Base-by-base conservation (phyloP, 352 stramenopile genomes). In the Peronospora tabacina region DNA sequence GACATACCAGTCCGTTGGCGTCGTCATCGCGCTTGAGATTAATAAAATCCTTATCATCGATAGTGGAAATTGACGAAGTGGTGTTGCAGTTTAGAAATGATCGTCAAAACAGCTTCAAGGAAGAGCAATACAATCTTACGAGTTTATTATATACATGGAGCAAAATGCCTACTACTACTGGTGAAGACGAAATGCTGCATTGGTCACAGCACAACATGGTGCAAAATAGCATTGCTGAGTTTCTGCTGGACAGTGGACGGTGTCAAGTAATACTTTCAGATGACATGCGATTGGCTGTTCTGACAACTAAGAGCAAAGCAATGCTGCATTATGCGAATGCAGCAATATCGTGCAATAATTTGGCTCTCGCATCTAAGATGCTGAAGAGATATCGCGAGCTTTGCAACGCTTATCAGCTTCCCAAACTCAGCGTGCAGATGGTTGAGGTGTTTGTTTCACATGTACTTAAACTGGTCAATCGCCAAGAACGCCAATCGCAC, bases 401-500 rank as follows among this genome's bases (percentile, higher is more conserved):
- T 8, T 92, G 81, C 55, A 89, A 86, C 22, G 19, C 49, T 9
- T 40, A 86, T 13, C 57, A 78, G 11, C 65, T 92, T 0, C 74
- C 81, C 2, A 92, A 90, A 46, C 58, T 90, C 4, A 92, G 70
- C 33, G 65, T 82, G 7, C 41, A 79, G 9, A 92, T 92, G 81
- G 68, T 90, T 10, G 66, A 89, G 12, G 78, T 90, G 6, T 92
- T 88, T 50, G 76, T 89, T 29, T 83, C 75, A 1, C 81, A 92
- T 24, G 71, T 92, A 15, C 66, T 87, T 24, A 92, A 87, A 49
- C 46, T 90, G 10, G 69, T 82, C 10, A 72, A 84, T 50, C 70
- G 73, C 0, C 75, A 87, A 55, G 41, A 67, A 7, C 70, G 85
- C 34, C 68, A 75, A 49, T 47, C 52, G 0, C 55, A 55, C 0